Conservation (phyloP, 1,284 basidiomycete species). For the Cutaneotrichosporon sp. region DNA sequence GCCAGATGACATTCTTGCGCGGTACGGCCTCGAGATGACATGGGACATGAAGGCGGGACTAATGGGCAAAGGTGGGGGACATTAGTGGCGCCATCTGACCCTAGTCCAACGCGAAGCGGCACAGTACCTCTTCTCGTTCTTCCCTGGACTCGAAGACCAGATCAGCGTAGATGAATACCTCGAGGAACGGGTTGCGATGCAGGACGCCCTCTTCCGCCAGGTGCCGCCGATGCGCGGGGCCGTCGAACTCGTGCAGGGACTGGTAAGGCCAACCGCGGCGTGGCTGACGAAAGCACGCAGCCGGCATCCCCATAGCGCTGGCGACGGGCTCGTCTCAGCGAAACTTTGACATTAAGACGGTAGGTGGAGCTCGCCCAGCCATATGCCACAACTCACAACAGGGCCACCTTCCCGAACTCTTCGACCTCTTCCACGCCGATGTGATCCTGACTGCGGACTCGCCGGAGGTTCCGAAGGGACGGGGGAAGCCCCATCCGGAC, state of each 20-base stretch:
- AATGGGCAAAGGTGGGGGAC: conserved; percentile 46
- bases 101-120: conserved; percentile 36
- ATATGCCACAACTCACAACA: conserved; percentile 11
- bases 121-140: conserved; percentile 40
- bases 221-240: conserved; percentile 47
- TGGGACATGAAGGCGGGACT: conserved; percentile 49
- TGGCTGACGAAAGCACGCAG: conserved; percentile 28
- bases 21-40: conserved; percentile 43
- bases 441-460: conserved; percentile 46
- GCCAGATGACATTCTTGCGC: conserved; percentile 42
- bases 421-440: conserved; percentile 40
- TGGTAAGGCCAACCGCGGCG: conserved; percentile 42
- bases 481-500: conserved; percentile 47
- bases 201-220: conserved; percentile 41
- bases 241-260: conserved; percentile 36
- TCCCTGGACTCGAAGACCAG: conserved; percentile 40
- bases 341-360: conserved; percentile 43
- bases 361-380: conserved; percentile 24
- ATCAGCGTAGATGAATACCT: conserved; percentile 45
- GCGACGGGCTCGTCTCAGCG: conserved; percentile 44
- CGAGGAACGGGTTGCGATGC: conserved; percentile 36
- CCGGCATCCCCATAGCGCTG: conserved; percentile 46
- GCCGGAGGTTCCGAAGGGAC: conserved; percentile 39
- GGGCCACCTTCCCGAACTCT: conserved; percentile 47
- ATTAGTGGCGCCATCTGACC: too few relatives aligned